Percentiles rank a stretch among this genome's conserved stretches.
Evolutionary conservation across 257 asterid species (phyloP).

Genomic region (Plectranthus barbatus): DNA sequence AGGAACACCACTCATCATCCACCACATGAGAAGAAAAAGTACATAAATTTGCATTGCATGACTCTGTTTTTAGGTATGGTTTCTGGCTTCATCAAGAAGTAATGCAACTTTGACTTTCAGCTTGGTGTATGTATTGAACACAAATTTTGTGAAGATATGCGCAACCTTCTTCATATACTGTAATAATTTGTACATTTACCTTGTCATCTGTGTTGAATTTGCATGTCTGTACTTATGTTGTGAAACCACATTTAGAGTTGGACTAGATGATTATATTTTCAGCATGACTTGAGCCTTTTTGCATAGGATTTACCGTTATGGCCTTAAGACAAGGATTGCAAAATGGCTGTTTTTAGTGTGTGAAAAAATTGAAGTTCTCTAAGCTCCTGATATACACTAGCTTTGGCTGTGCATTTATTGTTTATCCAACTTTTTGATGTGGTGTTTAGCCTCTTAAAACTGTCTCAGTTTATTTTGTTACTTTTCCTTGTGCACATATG

Average conservation of each 20-base stretch:
- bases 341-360: neutral
- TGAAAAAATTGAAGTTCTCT: neutral
- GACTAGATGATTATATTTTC: constrained; percentile 15
- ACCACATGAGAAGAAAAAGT: constrained; percentile 82
- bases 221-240: constrained; percentile 21
- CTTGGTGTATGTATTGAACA: constrained; percentile 27
- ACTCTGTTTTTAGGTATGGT: constrained; percentile 33
- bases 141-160: constrained; percentile 25
- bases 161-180: constrained; percentile 26
- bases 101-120: constrained; percentile 21
- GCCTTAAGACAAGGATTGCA: constrained; percentile 1
- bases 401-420: neutral
- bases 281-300: neutral
- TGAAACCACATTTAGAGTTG: constrained; percentile 19
- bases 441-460: neutral
- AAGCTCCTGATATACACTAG: too few species aligned
- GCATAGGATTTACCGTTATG: neutral
- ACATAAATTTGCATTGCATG: constrained; percentile 40
- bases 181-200: constrained; percentile 44
- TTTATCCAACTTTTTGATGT: neutral
- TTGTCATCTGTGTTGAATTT: constrained; percentile 23
- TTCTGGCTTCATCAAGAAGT: constrained; percentile 26
- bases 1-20: constrained; percentile 79
- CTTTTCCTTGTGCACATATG: neutral
- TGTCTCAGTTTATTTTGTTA: neutral